These are phyloP conservation scores for Cladosporium sp. DNA, from an alignment of 2,329 filamentous ascomycete species.

Conservation along the genomic window DNA sequence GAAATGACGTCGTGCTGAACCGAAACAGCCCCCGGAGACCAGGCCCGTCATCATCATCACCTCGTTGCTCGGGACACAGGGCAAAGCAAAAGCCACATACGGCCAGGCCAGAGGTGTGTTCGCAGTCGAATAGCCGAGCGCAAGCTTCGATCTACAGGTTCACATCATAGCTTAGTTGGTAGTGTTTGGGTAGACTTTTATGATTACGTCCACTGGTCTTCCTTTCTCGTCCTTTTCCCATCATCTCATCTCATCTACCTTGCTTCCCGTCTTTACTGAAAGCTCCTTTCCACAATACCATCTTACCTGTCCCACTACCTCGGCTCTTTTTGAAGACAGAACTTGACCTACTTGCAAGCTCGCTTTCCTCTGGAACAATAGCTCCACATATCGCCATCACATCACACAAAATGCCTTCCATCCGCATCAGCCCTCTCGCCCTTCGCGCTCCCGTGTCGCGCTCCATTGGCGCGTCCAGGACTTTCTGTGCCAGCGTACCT, in stretches of 20 bases:
- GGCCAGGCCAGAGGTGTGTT: background rate
- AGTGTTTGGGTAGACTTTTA: slow-evolving; percentile 3
- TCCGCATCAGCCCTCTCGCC: slow-evolving; percentile 29
- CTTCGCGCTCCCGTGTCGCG: slow-evolving; percentile 26
- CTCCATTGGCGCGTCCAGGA: slow-evolving; percentile 25
- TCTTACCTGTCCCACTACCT: background rate
- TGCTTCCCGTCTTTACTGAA: slow-evolving; percentile 11
- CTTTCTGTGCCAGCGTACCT: slow-evolving; percentile 41
- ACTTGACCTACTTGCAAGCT: background rate
- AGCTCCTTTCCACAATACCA: background rate
- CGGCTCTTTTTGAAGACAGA: background rate
- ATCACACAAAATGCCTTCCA: slow-evolving; percentile 18
- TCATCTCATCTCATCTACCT: slow-evolving; percentile 2
- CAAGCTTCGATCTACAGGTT: slow-evolving; percentile 10
- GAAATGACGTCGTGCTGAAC: slow-evolving; percentile 1
- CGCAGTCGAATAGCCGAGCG: background rate
- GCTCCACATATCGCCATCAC: background rate
- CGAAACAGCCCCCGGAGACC: background rate
- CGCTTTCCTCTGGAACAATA: background rate
- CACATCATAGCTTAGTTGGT: slow-evolving; percentile 5
- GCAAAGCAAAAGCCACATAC: background rate
- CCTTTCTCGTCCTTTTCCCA: slow-evolving; percentile 10
- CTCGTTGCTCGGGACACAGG: background rate
- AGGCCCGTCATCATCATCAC: background rate
- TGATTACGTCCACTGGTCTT: slow-evolving; percentile 11